Evolutionary conservation across 352 stramenopile species (phyloP), one percentile per base, ranked within the genome.

Genomic region (Phytophthora nicotianae): DNA sequence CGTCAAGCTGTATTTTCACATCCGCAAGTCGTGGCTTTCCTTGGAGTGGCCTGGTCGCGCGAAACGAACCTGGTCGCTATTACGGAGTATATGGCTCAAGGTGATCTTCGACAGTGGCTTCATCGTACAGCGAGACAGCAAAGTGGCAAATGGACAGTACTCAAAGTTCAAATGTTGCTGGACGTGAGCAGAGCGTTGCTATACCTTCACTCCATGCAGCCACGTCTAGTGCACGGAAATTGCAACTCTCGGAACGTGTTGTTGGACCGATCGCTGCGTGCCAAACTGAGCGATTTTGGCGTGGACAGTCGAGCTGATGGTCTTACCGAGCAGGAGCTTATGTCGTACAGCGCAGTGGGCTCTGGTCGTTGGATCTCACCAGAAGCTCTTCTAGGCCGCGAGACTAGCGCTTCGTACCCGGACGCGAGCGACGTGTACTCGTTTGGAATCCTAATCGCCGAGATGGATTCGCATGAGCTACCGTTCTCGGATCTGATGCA

Each of bases 401-500:
- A 88, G 24, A 81, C 69, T 4, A 74, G 54, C 19, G 60, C 73
- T 3, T 62, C 60, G 17, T 74, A 72, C n/a, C 75, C 68, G 19
- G 75, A 84, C 14, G 79, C 79, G 3, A 78, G 69, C 20, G 79
- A 91, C 32, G 82, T 91, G 37, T 90, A 90, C 53, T 83, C 81
- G 47, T 69, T 90, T 54, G 81, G 81, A 20, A 85, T 90, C 42
- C 48, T 90, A 42, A 84, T 90, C 32, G 76, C 82, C 16, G 81
- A 90, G 54, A 74, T 90, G 67, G 81, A 90, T 33, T 86, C 81
- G 19, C 81, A 90, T 50, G 74, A 86, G 55, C 67, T 91, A 37
- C 81, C 81, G 10, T 91, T 91, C 47, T 81, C 79, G 8, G 77
- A 90, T 50, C 61, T 88, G n/a, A 87, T 87, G 78, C 68, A 81